These are phyloP conservation scores for Fraxinus anomala DNA, from an alignment of 257 asterid species.

Conservation along the genomic window DNA sequence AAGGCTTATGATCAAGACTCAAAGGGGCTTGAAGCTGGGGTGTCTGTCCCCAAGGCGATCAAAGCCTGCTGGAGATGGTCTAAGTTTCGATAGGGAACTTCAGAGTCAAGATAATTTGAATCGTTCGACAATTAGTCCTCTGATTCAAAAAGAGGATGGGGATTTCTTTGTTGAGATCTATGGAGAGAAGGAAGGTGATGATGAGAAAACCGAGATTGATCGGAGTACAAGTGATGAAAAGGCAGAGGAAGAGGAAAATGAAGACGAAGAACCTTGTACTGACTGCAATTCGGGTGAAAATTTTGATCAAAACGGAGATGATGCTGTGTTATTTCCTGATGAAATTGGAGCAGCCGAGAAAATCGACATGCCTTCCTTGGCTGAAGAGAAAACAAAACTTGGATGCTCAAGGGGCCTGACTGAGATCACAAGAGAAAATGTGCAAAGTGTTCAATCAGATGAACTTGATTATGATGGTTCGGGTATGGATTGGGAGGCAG, in stretches of 20 bases:
- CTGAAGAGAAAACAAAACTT: slow-evolving; percentile 10
- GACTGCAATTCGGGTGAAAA: slow-evolving; percentile 19
- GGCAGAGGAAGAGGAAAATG: neutral
- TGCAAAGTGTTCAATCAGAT: slow-evolving; percentile 20
- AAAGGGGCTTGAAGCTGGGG: slow-evolving; percentile 51
- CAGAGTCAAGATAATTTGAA: slow-evolving; percentile 17
- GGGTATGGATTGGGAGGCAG: slow-evolving; percentile 59
- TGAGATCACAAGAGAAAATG: slow-evolving; percentile 25
- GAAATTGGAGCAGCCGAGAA: slow-evolving; percentile 10
- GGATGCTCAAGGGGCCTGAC: slow-evolving; percentile 16
- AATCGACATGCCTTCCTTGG: neutral
- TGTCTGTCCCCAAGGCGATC: slow-evolving; percentile 52
- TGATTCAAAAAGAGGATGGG: slow-evolving; percentile 28
- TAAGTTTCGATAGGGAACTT: slow-evolving; percentile 22
- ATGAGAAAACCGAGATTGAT: neutral
- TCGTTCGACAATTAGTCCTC: slow-evolving; percentile 14
- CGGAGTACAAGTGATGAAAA: slow-evolving; percentile 15
- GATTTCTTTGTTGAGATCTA: slow-evolving; percentile 62
- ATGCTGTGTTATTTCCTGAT: slow-evolving; percentile 1
- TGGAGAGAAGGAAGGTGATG: slow-evolving; percentile 29
- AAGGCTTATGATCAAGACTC: slow-evolving; percentile 61
- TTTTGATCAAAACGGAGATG: slow-evolving; percentile 21
- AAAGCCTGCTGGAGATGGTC: slow-evolving; percentile 14
- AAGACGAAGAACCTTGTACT: slow-evolving; percentile 5
- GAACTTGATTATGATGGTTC: slow-evolving; percentile 41